These are phyloP conservation scores for Candida argentea DNA, from an alignment of 805 yeast genomes.

Conservation along the genomic window DNA sequence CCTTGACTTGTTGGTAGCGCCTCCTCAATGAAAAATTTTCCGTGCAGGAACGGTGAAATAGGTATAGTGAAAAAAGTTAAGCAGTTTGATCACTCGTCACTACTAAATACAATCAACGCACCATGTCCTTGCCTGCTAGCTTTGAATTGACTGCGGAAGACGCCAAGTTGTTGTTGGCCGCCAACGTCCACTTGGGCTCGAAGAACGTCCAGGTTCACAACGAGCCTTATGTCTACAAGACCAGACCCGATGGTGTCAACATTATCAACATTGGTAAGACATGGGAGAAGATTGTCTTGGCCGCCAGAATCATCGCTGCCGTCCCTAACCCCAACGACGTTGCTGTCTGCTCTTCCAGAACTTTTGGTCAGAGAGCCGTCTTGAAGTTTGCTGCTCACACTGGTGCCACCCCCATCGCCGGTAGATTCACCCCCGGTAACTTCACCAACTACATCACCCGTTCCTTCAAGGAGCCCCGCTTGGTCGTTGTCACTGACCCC, in stretches of 20 bases:
- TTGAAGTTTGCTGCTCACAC: constrained; percentile 99
- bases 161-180: constrained; percentile 98
- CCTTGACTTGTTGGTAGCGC: too few relatives aligned
- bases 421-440: constrained; percentile 99
- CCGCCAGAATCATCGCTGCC: constrained; percentile 99
- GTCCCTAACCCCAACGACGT: constrained; percentile 97
- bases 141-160: constrained; percentile 94
- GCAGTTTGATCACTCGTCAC: background rate
- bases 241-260: constrained; percentile 99
- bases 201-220: constrained; percentile 99
- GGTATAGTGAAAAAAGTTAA: too few relatives aligned
- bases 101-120: constrained; percentile 5
- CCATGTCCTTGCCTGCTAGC: constrained; percentile 79
- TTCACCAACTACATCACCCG: constrained; percentile 99
- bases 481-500: constrained; percentile 98
- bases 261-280: constrained; percentile 97
- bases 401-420: constrained; percentile 99
- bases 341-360: constrained; percentile 98
- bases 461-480: constrained; percentile 99
- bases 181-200: constrained; percentile 98
- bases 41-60: too few relatives aligned
- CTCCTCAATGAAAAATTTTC: too few relatives aligned
- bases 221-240: constrained; percentile 92
- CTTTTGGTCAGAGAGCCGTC: constrained; percentile 99
- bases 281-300: constrained; percentile 99